Percentiles rank a stretch among this genome's conserved stretches.
These are phyloP conservation scores for Paralagenidium karlingii DNA, from an alignment of 352 stramenopile genomes.

Conservation along the genomic window DNA sequence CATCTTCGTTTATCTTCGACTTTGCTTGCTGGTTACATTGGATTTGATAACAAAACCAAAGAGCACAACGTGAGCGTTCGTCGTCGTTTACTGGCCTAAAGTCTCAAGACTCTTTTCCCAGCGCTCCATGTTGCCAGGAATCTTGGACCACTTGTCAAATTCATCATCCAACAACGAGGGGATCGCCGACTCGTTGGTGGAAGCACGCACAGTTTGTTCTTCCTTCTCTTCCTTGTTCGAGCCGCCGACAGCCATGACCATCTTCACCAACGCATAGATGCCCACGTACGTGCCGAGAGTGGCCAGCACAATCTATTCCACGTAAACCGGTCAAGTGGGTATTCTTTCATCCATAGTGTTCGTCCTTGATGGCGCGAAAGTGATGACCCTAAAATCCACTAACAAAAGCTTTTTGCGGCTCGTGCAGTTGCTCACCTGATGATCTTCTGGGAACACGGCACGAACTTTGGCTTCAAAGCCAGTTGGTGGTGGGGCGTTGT, in stretches of 20 bases:
- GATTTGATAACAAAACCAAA: too few species aligned
- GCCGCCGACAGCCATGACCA: not conserved
- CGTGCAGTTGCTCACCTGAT: slow-evolving; percentile 44
- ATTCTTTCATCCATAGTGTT: too few species aligned
- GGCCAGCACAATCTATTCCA: slow-evolving; percentile 79
- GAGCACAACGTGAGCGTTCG: too few species aligned
- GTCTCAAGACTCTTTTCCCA: slow-evolving; percentile 85
- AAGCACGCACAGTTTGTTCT: slow-evolving; percentile 25
- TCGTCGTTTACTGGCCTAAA: too few species aligned
- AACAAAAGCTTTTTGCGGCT: too few species aligned
- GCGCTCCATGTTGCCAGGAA: slow-evolving; percentile 71
- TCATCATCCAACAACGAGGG: slow-evolving; percentile 77
- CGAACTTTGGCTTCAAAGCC: slow-evolving; percentile 80
- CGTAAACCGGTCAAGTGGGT: not conserved
- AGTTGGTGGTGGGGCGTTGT: slow-evolving; percentile 38
- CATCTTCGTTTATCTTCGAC: too few species aligned
- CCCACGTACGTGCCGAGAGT: slow-evolving; percentile 72
- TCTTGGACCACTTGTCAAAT: slow-evolving; percentile 79
- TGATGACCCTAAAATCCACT: too few species aligned
- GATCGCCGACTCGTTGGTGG: slow-evolving; percentile 39
- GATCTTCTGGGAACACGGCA: slow-evolving; percentile 71
- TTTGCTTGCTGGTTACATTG: too few species aligned
- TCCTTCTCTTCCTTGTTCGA: slow-evolving; percentile 73
- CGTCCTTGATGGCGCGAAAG: too few species aligned
- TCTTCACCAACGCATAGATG: slow-evolving; percentile 75